Base-by-base conservation (phyloP, 352 stramenopile genomes). In the Thalassiosira ordinaria region DNA sequence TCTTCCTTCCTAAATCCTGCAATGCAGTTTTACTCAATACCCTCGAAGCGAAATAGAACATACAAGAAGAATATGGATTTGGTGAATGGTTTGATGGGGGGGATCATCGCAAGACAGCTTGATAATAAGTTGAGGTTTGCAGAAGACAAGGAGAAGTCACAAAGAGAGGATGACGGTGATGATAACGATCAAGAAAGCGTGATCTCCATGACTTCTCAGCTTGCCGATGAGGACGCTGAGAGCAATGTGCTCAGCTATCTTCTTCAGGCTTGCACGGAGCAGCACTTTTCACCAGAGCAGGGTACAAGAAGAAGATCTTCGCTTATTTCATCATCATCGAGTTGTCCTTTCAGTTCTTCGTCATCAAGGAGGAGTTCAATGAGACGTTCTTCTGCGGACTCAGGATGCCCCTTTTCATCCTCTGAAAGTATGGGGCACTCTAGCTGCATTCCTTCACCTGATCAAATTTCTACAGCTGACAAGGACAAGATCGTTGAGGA, bases 21-120 rank as follows among this genome's bases (percentile, higher is more conserved):
- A 7, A 52, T 53, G 18, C 73, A 81, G 35, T 70, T 69, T 0
- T 81, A 81, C 62, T 81, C 41, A 11, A 52, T 76, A 24, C 73
- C 73, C 22, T 71, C 73, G 3, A 31, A 16, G 13, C 33, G 53
- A 22, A 81, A 81, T 62, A 27, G 46, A 35, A 47, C 62, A 18
- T 75, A 81, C 61, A 6, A 59, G 20, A 51, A 24, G 7, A 66
- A 76, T 52, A 35, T 27, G 7, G 67, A 65, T 8, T 26, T 72
- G 8, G 64, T 81, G 0, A 33, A 52, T 31, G 9, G n/a, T 1
- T 53, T 81, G 46, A 61, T 81, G 56, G 46, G 14, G 27, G 2
- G 18, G 7, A 71, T 81, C 27, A 81, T 81, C 53, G 57, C 33
- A 5, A 13, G 53, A 3, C 46, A 69, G 26, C 46, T 66, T 18